Percentiles rank a stretch among this genome's conserved stretches.
These are phyloP conservation scores for Starmera stellimalicola DNA, from an alignment of 1,139 yeast species.

Conservation along the genomic window DNA sequence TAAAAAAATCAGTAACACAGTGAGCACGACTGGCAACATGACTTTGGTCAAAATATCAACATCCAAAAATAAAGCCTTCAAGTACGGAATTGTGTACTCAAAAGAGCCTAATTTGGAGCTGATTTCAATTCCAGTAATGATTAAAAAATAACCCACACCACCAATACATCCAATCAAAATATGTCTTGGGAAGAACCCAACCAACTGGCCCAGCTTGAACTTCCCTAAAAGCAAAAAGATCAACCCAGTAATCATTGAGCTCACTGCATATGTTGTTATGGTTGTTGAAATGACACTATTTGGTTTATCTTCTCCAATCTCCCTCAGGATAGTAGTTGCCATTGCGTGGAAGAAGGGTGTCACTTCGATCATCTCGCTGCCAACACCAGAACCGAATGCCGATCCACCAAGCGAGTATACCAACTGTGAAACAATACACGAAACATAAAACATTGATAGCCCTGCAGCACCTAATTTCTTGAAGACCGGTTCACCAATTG, in stretches of 20 bases:
- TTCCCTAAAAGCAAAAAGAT: conserved; percentile 74
- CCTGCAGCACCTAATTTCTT: conserved; percentile 80
- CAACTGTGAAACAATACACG: conserved; percentile 80
- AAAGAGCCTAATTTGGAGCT: conserved; percentile 73
- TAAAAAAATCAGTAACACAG: conserved; percentile 48
- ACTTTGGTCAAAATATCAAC: conserved; percentile 48
- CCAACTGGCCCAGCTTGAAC: conserved; percentile 70
- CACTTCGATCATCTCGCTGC: conserved; percentile 97
- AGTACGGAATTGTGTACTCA: conserved; percentile 49
- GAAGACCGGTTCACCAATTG: conserved; percentile 73
- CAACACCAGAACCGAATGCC: conserved; percentile 80
- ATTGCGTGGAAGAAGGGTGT: conserved; percentile 96
- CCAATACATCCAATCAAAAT: conserved; percentile 96
- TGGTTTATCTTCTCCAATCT: conserved; percentile 43
- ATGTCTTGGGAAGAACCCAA: conserved; percentile 94
- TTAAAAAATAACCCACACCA: conserved; percentile 90
- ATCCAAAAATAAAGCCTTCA: conserved; percentile 34
- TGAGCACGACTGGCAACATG: conserved; percentile 59
- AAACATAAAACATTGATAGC: conserved; percentile 84
- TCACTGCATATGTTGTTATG: conserved; percentile 72
- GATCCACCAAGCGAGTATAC: conserved; percentile 88
- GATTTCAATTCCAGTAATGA: conserved; percentile 88
- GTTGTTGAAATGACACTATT: conserved; percentile 79
- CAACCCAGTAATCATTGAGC: conserved; percentile 78
- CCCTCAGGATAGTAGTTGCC: conserved; percentile 63